Conservation (phyloP, 148 eudicot genomes). For the Diospyros lotus region DNA sequence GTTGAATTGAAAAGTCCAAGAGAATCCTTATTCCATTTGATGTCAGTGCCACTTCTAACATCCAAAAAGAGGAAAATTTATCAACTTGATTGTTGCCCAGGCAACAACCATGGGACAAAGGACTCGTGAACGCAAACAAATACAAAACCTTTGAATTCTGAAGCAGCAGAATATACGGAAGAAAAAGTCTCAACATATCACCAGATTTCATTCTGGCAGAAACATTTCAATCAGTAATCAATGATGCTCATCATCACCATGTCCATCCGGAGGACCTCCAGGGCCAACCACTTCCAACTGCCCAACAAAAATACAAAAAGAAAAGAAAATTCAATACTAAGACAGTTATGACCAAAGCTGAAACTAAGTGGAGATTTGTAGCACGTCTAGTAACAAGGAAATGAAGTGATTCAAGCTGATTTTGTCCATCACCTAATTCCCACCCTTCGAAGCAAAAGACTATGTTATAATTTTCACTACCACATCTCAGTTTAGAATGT, state of each 20-base stretch:
- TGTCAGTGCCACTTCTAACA: constrained; percentile 17
- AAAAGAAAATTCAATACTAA: not conserved
- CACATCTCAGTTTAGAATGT: no score
- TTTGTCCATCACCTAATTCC: no score
- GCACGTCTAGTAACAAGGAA: not conserved
- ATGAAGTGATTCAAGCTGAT: no score
- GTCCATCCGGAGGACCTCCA: constrained; percentile 86
- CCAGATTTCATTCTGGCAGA: constrained; percentile 53
- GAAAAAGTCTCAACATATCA: constrained; percentile 24
- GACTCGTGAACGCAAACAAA: constrained; percentile 18
- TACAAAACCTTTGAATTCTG: constrained; percentile 23
- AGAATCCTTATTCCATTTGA: constrained; percentile 21
- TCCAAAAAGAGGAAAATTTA: no score
- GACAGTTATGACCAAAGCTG: not conserved
- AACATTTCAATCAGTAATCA: constrained; percentile 34
- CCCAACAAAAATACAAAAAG: not conserved
- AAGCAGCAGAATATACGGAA: constrained; percentile 23
- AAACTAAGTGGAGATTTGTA: not conserved
- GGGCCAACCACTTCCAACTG: constrained; percentile 92
- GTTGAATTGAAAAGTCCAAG: not conserved
- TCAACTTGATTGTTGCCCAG: constrained; percentile 11
- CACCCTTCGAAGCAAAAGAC: no score
- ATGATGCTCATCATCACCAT: constrained; percentile 54
- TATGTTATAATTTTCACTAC: no score
- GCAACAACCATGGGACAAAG: constrained; percentile 12